A percentile compares a stretch with the other conserved stretches of the same genome.
Conservation (phyloP, 2,329 filamentous ascomycete species). For the Apiospora phragmitis region DNA sequence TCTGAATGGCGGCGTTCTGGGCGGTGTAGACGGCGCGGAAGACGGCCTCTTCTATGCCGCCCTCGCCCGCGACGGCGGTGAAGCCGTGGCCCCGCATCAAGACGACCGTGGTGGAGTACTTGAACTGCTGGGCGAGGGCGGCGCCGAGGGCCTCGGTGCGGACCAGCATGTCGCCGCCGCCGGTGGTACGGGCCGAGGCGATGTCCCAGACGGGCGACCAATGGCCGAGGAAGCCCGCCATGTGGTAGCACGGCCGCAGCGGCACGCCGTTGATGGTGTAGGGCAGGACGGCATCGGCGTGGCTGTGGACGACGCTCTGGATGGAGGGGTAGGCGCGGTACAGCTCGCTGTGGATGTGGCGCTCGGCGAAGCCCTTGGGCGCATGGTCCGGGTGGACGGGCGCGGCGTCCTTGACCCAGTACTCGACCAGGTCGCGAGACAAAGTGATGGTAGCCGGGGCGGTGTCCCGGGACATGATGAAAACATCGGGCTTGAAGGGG, state of each 20-base stretch:
- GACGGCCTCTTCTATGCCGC: neutral
- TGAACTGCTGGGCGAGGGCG: neutral
- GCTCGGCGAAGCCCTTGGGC: constrained; percentile 35
- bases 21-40: constrained; percentile 2
- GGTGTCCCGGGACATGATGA: constrained; percentile 48
- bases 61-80: constrained; percentile 1
- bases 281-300: constrained; percentile 17
- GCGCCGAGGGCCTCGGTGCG: neutral
- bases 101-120: neutral
- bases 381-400: constrained; percentile 38
- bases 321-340: constrained; percentile 18
- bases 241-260: constrained; percentile 17
- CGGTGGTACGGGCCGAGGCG: neutral
- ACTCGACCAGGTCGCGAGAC: constrained; percentile 45
- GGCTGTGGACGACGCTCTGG: constrained; percentile 20
- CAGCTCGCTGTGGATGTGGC: constrained; percentile 23
- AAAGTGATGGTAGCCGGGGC: constrained; percentile 48
- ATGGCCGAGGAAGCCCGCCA: constrained; percentile 20
- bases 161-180: neutral
- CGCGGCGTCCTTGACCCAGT: constrained; percentile 40
- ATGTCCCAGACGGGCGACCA: neutral
- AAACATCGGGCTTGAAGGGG: constrained; percentile 43
- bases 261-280: constrained; percentile 16
- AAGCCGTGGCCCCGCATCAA: constrained; percentile 2
- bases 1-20: neutral